Evolutionary conservation across 768 basidiomycete species (phyloP), one percentile per base, ranked within the genome.

Genomic region (Pleurotus sapidus): DNA sequence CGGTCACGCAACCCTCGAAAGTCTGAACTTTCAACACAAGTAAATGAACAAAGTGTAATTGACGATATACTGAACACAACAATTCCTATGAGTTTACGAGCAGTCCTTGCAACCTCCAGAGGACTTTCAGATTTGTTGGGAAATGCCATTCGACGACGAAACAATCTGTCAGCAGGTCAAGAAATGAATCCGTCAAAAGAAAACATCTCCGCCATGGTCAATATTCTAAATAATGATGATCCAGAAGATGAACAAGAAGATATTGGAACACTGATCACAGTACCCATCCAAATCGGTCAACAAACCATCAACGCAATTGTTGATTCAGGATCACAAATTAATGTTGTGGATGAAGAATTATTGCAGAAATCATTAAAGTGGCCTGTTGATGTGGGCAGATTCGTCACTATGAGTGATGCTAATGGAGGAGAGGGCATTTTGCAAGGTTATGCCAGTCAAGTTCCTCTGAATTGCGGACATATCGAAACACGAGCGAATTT

Each of bases 311-410:
- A 14, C 3, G 65, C 64, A 0, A 63, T 69, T 5, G 64, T 71
- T 27, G 67, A 71, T 38, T 68, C 66, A 0, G 67, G 68, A 27
- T 69, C 66, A n/a, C 60, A 68, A 47, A n/a, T 70, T 4, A 68
- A 69, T 55, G 58, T 70, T 14, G 58, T 64, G 0, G 47, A 55
- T 0, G 17, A 55, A 7, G 56, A 60, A 3, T 7, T 63, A 2
- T 68, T 61, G 0, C 47, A 60, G 1, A 17, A 9, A 1, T 47
- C 30, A 20, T 49, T 58, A 1, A 46, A 55, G 1, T 23, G 58
- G 3, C 57, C 64, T 1, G 57, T 68, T 1, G 64, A 68, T 12
- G 55, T 62, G 12, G 42, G 20, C 1, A 11, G 55, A 8, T 11
- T n/a, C 0, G 63, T 57, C 1, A 49, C 14, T 0, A 65, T 71